Conservation (phyloP, 208 protist genomes). For the Balamuthia mandrillaris region DNA sequence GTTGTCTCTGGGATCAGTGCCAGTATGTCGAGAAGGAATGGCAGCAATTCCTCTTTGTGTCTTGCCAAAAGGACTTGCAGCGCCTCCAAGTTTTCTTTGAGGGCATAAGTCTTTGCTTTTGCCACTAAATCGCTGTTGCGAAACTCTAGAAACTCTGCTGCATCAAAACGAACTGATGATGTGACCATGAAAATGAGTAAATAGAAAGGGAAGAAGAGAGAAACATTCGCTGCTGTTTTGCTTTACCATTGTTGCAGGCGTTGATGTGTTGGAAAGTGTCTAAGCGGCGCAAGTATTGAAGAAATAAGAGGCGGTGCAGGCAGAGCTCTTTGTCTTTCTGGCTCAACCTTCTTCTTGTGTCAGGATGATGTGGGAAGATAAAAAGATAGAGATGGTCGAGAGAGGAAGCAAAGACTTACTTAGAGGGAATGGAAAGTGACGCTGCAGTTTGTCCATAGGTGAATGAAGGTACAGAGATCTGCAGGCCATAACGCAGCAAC, state of each 20-base stretch:
- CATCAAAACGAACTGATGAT: background rate
- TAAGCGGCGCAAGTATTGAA: constrained; percentile 5
- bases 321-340: constrained; percentile 23
- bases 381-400: too few relatives aligned
- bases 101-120: background rate
- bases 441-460: too few relatives aligned
- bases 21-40: constrained; percentile 6
- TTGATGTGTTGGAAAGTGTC: constrained; percentile 12
- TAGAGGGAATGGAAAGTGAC: too few relatives aligned
- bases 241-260: too few relatives aligned
- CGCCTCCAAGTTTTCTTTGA: constrained; percentile 8
- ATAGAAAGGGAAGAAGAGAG: background rate
- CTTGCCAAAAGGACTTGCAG: background rate
- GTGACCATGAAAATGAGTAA: background rate
- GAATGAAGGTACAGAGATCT: too few relatives aligned
- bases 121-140: background rate
- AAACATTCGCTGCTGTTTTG: background rate
- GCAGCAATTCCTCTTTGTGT: background rate
- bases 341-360: too few relatives aligned
- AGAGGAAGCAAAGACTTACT: too few relatives aligned
- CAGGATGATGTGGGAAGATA: too few relatives aligned
- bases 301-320: constrained; percentile 23
- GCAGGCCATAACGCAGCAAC: constrained; percentile 18
- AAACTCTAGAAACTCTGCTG: background rate
- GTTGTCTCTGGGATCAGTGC: constrained; percentile 2